Conservation (phyloP, 345 rosid species). For the Triadica sebifera region DNA sequence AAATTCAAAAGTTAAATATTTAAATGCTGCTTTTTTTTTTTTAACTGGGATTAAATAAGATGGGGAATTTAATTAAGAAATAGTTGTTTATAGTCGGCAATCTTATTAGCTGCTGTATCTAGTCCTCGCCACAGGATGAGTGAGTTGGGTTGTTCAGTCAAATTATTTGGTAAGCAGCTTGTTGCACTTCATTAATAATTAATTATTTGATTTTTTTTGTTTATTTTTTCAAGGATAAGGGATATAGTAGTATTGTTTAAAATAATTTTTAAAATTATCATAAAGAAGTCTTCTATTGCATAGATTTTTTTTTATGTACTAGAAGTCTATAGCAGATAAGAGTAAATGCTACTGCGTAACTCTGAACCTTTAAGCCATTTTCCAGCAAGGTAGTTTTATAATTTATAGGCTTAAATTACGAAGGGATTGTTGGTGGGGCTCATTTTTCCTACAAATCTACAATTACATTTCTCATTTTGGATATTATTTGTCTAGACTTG, state of each 20-base stretch:
- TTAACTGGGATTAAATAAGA: too few relatives aligned
- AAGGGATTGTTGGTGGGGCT: not conserved
- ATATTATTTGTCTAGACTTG: too few relatives aligned
- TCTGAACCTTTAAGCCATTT: not conserved
- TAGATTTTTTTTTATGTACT: not conserved
- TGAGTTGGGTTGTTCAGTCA: not conserved
- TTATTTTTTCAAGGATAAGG: not conserved
- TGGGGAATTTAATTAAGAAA: not conserved
- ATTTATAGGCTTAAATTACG: too few relatives aligned
- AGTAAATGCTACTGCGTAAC: not conserved
- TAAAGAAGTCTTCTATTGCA: not conserved
- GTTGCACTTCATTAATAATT: not conserved
- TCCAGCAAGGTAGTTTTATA: not conserved
- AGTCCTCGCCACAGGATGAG: not conserved
- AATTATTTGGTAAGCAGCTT: not conserved
- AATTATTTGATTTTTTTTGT: not conserved
- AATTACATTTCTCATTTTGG: not conserved
- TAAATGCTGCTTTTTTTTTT: constrained; percentile 7
- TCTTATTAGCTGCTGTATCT: not conserved
- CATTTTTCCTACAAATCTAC: too few relatives aligned
- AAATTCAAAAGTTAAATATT: constrained; percentile 32
- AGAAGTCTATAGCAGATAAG: not conserved
- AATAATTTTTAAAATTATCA: too few relatives aligned
- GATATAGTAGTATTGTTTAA: too few relatives aligned
- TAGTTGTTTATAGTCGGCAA: not conserved